phyloP scores from a whole-genome alignment of 441 rosid species.

The Breynia disticha region DNA sequence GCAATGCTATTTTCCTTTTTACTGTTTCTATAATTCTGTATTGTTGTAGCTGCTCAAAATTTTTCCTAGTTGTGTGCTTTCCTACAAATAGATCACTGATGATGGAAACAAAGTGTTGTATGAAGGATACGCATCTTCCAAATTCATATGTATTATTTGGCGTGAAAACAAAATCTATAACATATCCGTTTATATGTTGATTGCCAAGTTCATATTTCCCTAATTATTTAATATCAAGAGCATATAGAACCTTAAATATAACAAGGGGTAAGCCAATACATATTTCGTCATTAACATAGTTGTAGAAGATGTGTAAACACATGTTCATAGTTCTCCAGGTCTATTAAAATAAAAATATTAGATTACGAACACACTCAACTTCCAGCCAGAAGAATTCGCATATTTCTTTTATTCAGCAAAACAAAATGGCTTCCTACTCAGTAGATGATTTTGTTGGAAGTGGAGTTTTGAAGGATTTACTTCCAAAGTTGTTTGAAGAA shows the following conservation, averaged over 20 bases:
- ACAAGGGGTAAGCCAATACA: constrained; percentile 9
- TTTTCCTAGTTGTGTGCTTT: too few relatives aligned
- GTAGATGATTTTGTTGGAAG: constrained; percentile 55
- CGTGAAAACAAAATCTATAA: too few relatives aligned
- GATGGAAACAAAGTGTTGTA: too few relatives aligned
- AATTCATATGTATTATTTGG: neutral
- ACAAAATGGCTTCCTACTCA: constrained; percentile 50
- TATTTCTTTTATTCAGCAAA: constrained; percentile 8
- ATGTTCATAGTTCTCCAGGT: constrained; percentile 1
- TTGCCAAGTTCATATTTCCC: neutral
- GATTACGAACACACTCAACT: neutral
- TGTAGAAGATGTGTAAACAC: constrained; percentile 3
- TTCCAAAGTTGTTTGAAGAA: constrained; percentile 49
- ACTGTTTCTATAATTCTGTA: too few relatives aligned
- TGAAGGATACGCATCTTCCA: too few relatives aligned
- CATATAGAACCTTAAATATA: neutral
- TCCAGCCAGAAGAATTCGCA: constrained; percentile 8
- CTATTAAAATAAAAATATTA: constrained; percentile 1
- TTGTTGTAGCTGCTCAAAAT: too few relatives aligned
- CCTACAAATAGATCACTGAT: too few relatives aligned
- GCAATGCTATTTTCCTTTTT: too few relatives aligned
- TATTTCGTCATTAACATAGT: constrained; percentile 11
- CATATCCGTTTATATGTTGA: too few relatives aligned
- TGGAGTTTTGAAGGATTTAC: constrained; percentile 39
- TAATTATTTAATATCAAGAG: neutral